Conservation (phyloP, 306 rosid species). For the Lithocarpus polystachyus region DNA sequence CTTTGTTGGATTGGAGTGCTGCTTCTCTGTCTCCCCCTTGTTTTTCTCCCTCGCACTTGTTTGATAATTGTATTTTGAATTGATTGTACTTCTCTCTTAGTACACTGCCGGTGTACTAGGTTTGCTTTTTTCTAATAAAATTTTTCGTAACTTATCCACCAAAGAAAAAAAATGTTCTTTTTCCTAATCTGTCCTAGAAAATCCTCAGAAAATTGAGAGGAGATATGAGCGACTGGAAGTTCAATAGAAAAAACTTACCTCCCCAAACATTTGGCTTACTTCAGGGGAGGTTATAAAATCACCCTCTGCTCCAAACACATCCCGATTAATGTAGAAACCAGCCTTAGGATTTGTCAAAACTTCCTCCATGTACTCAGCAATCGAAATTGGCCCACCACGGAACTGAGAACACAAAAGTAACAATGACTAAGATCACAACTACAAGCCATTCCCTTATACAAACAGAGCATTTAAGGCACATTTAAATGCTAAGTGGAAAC, state of each 20-base stretch:
- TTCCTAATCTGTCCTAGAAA: not conserved
- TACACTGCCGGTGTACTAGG: too few species aligned
- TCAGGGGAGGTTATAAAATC: conserved; percentile 97
- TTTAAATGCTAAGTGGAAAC: not conserved
- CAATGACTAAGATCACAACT: not conserved
- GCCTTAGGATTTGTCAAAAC: conserved; percentile 95
- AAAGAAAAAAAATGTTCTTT: too few species aligned
- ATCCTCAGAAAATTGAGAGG: not conserved
- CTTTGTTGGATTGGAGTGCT: too few species aligned
- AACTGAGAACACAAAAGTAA: conserved; percentile 50
- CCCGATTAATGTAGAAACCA: conserved; percentile 87
- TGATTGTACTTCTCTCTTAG: too few species aligned
- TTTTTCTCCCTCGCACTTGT: too few species aligned
- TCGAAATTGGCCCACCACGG: conserved; percentile 95
- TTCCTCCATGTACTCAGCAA: conserved; percentile 96
- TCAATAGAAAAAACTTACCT: conserved; percentile 34
- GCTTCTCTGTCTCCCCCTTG: too few species aligned
- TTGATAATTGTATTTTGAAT: too few species aligned
- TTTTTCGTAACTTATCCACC: too few species aligned
- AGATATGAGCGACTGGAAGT: not conserved
- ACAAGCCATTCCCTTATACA: not conserved
- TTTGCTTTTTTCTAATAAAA: too few species aligned
- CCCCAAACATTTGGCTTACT: conserved; percentile 99
- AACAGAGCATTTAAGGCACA: not conserved
- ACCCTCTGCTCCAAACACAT: conserved; percentile 90